A percentile compares a stretch with the other conserved stretches of the same genome.
phyloP scores from a whole-genome alignment of 192 early-diverging fungal species.

The Backusella sp. region DNA sequence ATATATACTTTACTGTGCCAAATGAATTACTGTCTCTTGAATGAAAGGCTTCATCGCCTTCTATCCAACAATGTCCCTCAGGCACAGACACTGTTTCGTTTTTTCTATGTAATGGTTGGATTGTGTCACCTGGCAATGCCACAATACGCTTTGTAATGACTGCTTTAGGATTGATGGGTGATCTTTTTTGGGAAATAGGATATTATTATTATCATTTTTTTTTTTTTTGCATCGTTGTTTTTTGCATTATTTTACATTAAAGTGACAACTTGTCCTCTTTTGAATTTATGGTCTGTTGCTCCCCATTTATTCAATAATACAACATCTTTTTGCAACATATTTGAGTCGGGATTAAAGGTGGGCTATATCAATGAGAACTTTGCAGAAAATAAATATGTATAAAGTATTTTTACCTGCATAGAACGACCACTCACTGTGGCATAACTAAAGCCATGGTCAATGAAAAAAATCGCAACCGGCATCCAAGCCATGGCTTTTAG shows the following conservation, averaged over 20 bases:
- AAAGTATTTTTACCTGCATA: constrained; percentile 48
- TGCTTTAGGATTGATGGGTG: constrained; percentile 67
- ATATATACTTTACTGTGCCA: constrained; percentile 57
- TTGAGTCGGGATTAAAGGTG: constrained; percentile 74
- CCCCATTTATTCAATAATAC: constrained; percentile 65
- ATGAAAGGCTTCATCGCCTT: constrained; percentile 84
- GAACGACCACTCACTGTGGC: constrained; percentile 49
- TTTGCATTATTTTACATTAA: constrained; percentile 35
- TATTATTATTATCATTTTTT: neutral
- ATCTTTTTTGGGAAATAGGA: neutral
- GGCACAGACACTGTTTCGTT: constrained; percentile 57
- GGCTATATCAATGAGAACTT: constrained; percentile 41
- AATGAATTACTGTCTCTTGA: constrained; percentile 78
- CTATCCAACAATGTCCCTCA: constrained; percentile 82
- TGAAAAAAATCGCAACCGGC: constrained; percentile 48
- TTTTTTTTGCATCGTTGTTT: neutral
- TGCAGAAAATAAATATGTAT: neutral
- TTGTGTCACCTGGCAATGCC: constrained; percentile 77
- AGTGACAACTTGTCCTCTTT: constrained; percentile 71
- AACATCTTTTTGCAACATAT: constrained; percentile 59
- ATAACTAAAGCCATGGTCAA: constrained; percentile 52
- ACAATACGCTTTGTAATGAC: constrained; percentile 84
- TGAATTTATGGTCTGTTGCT: constrained; percentile 42
- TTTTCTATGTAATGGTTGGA: constrained; percentile 42
- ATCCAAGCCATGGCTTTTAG: constrained; percentile 42